Base-by-base conservation (phyloP, 1,139 yeast genomes). In the Tardiomyces blankii region DNA sequence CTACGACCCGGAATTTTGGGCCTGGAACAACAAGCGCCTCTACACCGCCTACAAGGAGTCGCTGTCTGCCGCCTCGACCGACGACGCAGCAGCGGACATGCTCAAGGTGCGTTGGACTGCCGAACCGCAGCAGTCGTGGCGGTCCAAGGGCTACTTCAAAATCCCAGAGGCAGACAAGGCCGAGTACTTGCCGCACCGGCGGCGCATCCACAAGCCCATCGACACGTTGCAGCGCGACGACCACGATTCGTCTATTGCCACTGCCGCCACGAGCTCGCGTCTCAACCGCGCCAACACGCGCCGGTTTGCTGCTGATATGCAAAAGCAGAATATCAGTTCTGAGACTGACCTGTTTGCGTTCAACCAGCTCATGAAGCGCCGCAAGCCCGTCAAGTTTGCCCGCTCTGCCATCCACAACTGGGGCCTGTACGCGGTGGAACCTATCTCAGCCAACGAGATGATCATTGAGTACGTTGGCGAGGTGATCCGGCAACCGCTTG, bases 401-500 rank as follows among this genome's bases (percentile, higher is more conserved):
- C 71, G 98, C 47, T 88, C 97, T 1, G 94, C 96, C 0, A 91
- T 91, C 57, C 98, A 93, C 62, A 88, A 91, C 59, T 91, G 98
- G 98, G 99, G 99, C 0, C 67, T 91, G 43, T 91, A 88, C 65
- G 98, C 98, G 0, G 70, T 86, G 59, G 97, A 91, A 59, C 95
- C 95, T 1, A 91, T 91, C 58, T 85, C 88, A 13, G 93, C 94
- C 1, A 84, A 82, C 54, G 98, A 91, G 64, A 91, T 91, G 96
- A 89, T 91, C 57, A 91, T 93, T 50, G 99, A 93, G 63, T 91
- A 91, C 58, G 97, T 91, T n/a, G 99, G 99, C 32, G 98, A 91
- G 58, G 76, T 94, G 49, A 81, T 93, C 33, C 73, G 98, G 49
- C 96, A 89, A 59, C 96, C 88, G 48, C 91, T 89, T 38, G 95